Evolutionary conservation across 1,284 basidiomycete species (phyloP).

Genomic region (Erythrobasidium hasegawianum): DNA sequence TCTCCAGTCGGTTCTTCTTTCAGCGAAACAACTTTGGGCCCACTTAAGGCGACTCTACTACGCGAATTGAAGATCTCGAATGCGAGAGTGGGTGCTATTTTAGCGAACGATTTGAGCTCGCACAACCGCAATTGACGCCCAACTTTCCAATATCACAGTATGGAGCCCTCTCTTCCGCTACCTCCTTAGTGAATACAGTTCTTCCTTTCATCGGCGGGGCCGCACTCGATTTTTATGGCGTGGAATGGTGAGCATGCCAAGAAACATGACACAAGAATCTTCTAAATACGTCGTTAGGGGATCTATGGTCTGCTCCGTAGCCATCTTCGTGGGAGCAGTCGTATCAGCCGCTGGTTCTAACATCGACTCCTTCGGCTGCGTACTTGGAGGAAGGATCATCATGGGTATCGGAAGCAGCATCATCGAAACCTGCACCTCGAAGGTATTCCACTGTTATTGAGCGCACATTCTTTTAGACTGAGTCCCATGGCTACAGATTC

Average conservation of each 20-base stretch:
- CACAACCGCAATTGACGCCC: too few species aligned
- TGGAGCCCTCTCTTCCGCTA: constrained; percentile 37
- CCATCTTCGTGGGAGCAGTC: constrained; percentile 48
- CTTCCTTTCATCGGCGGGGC: constrained; percentile 52
- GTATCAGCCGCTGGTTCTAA: constrained; percentile 43
- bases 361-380: constrained; percentile 35
- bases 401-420: constrained; percentile 44
- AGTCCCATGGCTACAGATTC: neutral
- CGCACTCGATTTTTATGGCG: constrained; percentile 51
- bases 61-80: constrained; percentile 6
- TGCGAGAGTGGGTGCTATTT: constrained; percentile 9
- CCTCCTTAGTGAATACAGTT: constrained; percentile 40
- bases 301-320: constrained; percentile 44
- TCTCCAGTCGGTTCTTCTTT: constrained; percentile 28
- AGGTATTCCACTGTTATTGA: too few species aligned
- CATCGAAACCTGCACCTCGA: constrained; percentile 47
- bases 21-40: constrained; percentile 18
- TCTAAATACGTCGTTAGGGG: too few species aligned
- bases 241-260: too few species aligned
- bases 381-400: constrained; percentile 34
- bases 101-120: too few species aligned
- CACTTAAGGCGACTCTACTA: constrained; percentile 15
- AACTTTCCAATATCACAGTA: neutral
- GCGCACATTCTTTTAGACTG: too few species aligned
- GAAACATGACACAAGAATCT: too few species aligned